Evolutionary conservation across 2,329 filamentous ascomycete genomes (phyloP).

Genomic region (Epichloe gansuensis): DNA sequence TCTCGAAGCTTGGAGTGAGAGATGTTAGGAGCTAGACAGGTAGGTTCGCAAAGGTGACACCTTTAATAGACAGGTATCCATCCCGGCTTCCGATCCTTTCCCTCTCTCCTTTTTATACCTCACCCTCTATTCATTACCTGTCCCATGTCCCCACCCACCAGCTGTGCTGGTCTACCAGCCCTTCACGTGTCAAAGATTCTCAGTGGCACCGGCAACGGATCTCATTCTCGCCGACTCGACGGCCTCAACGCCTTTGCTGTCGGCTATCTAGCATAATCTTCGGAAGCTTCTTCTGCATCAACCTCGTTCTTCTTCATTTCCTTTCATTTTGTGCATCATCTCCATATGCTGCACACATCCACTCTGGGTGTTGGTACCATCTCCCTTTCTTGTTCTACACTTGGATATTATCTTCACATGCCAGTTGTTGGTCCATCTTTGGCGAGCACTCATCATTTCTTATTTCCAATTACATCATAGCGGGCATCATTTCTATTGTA

Average conservation of each 20-base stretch:
- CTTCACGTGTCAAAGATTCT: background rate
- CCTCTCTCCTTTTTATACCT: background rate
- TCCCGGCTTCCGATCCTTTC: background rate
- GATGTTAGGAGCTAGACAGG: background rate
- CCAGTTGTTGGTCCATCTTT: too few species aligned
- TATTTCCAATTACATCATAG: background rate
- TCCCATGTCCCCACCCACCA: background rate
- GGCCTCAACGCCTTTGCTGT: background rate
- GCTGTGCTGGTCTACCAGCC: background rate
- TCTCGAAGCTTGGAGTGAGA: too few species aligned
- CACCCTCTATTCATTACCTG: background rate
- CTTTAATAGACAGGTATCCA: constrained; percentile 2
- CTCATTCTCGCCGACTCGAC: background rate
- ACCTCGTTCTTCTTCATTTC: background rate
- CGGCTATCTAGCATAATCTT: background rate
- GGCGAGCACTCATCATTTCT: background rate
- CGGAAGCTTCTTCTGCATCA: background rate
- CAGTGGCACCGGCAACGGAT: background rate
- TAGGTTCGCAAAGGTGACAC: constrained; percentile 3
- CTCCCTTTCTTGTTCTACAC: background rate
- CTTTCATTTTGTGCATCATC: background rate
- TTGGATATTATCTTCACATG: background rate
- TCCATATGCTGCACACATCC: background rate
- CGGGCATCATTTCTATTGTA: background rate
- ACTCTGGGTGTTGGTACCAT: background rate